A percentile compares a stretch with the other conserved stretches of the same genome.
Evolutionary conservation across 2,329 filamentous ascomycete genomes (phyloP).

Genomic region (Xylariaceae sp.): DNA sequence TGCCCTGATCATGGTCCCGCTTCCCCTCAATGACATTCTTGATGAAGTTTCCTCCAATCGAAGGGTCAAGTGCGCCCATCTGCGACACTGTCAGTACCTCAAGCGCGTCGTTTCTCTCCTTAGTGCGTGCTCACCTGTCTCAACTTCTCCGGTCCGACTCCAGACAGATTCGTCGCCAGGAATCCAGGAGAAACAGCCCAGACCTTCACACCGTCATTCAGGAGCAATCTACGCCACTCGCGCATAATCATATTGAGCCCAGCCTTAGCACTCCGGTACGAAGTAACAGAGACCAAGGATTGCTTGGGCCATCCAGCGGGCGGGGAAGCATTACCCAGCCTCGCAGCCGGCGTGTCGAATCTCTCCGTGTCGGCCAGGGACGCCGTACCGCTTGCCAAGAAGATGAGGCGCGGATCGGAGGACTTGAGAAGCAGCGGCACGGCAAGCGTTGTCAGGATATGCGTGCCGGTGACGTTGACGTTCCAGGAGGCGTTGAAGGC

Average conservation of each 20-base stretch:
- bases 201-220: constrained; percentile 42
- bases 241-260: constrained; percentile 47
- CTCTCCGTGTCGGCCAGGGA: constrained; percentile 31
- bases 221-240: constrained; percentile 38
- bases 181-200: constrained; percentile 32
- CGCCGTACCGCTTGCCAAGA: constrained; percentile 41
- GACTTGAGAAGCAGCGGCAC: constrained; percentile 41
- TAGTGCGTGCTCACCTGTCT: constrained; percentile 22
- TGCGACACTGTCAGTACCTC: constrained; percentile 7
- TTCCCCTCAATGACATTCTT: constrained; percentile 28
- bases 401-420: constrained; percentile 40
- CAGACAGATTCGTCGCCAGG: constrained; percentile 21
- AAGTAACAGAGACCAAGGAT: constrained; percentile 13
- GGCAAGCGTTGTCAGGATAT: constrained; percentile 34
- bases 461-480: constrained; percentile 40
- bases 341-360: constrained; percentile 12
- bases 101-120: constrained; percentile 4
- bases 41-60: constrained; percentile 25
- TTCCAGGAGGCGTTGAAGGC: constrained; percentile 39
- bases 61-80: constrained; percentile 27
- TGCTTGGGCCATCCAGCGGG: constrained; percentile 39
- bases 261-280: constrained; percentile 40
- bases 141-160: constrained; percentile 16
- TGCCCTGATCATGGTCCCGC: constrained; percentile 27
- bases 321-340: constrained; percentile 22